Evolutionary conservation across 2,329 filamentous ascomycete genomes (phyloP).

Genomic region (Nemania abortiva): DNA sequence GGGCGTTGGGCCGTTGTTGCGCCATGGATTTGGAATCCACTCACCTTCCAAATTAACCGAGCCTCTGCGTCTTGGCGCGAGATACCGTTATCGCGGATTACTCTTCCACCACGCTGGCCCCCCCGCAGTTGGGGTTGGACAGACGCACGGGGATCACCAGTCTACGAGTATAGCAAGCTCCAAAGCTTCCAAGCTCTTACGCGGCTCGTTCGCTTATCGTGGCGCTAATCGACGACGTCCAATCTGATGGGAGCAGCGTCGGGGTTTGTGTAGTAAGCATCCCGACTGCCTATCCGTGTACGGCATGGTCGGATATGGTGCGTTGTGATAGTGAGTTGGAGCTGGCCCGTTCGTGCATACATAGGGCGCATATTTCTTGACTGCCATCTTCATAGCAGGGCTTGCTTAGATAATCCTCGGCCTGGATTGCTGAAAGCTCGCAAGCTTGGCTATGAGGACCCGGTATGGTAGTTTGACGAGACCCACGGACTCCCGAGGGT

Average conservation of each 20-base stretch:
- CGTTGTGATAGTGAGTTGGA: slow-evolving; percentile 10
- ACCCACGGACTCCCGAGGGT: too few relatives aligned
- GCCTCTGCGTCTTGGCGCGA: slow-evolving; percentile 17
- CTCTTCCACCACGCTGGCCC: neutral
- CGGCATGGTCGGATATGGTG: too few relatives aligned
- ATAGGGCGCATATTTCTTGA: too few relatives aligned
- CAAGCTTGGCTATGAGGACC: too few relatives aligned
- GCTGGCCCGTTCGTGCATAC: neutral
- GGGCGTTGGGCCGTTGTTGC: too few relatives aligned
- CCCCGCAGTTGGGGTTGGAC: slow-evolving; percentile 23
- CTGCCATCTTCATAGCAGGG: too few relatives aligned
- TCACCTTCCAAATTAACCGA: slow-evolving; percentile 29
- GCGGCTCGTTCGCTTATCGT: too few relatives aligned
- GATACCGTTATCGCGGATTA: slow-evolving; percentile 32
- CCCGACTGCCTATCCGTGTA: slow-evolving; percentile 2
- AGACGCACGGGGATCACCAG: neutral
- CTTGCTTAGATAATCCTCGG: too few relatives aligned
- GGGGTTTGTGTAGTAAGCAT: slow-evolving; percentile 18
- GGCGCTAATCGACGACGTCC: neutral
- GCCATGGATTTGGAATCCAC: slow-evolving; percentile 26
- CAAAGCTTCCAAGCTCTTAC: too few relatives aligned
- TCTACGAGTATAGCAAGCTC: too few relatives aligned
- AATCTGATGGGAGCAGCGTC: neutral
- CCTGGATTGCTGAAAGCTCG: too few relatives aligned
- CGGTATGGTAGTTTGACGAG: too few relatives aligned